Percentiles rank a stretch among this genome's conserved stretches.
These are phyloP conservation scores for Xerocomus spinulosus DNA, from an alignment of 768 basidiomycete genomes.

Conservation along the genomic window DNA sequence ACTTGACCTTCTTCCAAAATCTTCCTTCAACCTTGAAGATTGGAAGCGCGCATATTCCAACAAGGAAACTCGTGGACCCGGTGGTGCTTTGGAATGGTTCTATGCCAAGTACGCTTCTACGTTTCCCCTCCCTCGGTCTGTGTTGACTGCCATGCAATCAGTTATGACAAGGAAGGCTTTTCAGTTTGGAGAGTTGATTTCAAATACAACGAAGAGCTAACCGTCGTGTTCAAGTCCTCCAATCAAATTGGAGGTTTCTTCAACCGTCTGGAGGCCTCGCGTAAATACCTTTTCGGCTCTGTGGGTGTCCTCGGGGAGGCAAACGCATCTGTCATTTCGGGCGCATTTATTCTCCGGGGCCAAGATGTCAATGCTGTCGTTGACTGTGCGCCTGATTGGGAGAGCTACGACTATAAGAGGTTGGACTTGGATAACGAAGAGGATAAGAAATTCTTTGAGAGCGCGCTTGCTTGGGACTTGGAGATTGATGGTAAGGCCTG, in stretches of 20 bases:
- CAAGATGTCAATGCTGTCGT: conserved; percentile 66
- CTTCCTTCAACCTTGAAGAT: conserved; percentile 85
- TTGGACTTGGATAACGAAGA: conserved; percentile 68
- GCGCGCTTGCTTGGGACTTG: conserved; percentile 90
- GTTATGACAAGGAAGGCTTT: conserved; percentile 86
- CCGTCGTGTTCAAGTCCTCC: conserved; percentile 88
- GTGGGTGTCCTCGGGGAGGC: conserved; percentile 81
- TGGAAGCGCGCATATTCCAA: conserved; percentile 99
- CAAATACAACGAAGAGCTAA: conserved; percentile 95
- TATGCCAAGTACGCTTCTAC: conserved; percentile 70
- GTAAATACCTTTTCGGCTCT: conserved; percentile 95
- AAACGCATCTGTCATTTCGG: conserved; percentile 78
- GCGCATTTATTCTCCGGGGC: conserved; percentile 81
- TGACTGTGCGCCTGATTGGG: conserved; percentile 84
- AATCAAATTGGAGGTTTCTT: conserved; percentile 96
- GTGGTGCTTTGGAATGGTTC: conserved; percentile 91
- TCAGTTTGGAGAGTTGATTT: conserved; percentile 91
- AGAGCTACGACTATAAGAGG: conserved; percentile 77
- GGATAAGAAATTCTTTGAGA: conserved; percentile 91
- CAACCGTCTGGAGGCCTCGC: conserved; percentile 94
- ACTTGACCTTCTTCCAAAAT: conserved; percentile 86
- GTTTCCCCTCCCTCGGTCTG: background rate
- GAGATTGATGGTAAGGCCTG: conserved; percentile 85
- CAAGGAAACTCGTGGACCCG: conserved; percentile 87
- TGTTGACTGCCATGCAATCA: conserved; percentile 28